Percentiles rank a stretch among this genome's conserved stretches.
phyloP scores from a whole-genome alignment of 371 early-diverging fungal genomes.

The Zopfochytrium polystomum region DNA sequence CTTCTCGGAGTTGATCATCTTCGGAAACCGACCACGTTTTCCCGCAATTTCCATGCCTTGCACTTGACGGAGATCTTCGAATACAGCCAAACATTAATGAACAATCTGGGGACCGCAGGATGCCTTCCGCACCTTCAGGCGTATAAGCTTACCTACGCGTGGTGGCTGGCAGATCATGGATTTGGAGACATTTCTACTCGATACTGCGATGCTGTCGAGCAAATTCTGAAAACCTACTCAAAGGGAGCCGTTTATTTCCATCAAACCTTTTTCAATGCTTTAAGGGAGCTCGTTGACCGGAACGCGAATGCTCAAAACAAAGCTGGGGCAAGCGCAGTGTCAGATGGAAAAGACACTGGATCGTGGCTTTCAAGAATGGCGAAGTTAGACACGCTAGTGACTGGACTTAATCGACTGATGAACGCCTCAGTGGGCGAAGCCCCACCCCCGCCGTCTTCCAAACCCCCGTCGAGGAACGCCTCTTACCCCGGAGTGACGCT shows the following conservation, averaged over 20 bases:
- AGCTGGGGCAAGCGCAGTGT: slow-evolving; percentile 21
- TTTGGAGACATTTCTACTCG: slow-evolving; percentile 64
- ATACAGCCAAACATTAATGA: slow-evolving; percentile 59
- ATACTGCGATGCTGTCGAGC: slow-evolving; percentile 74
- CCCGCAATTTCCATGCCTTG: slow-evolving; percentile 53
- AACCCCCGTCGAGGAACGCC: too few species aligned
- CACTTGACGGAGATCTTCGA: slow-evolving; percentile 80
- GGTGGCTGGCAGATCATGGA: slow-evolving; percentile 78
- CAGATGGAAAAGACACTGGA: slow-evolving; percentile 48
- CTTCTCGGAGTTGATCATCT: slow-evolving; percentile 58
- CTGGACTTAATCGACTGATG: too few species aligned
- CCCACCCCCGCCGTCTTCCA: too few species aligned
- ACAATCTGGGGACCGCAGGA: slow-evolving; percentile 48
- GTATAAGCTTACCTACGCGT: slow-evolving; percentile 80
- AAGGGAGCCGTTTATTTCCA: slow-evolving; percentile 78
- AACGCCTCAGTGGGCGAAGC: too few species aligned
- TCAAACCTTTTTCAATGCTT: slow-evolving; percentile 57
- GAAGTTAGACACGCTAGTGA: too few species aligned
- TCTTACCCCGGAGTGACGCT: too few species aligned
- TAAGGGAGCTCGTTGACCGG: slow-evolving; percentile 50
- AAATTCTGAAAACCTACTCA: slow-evolving; percentile 65
- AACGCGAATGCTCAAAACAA: slow-evolving; percentile 32
- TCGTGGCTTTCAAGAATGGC: slow-evolving; percentile 46
- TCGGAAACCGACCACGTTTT: slow-evolving; percentile 31
- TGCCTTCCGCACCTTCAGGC: slow-evolving; percentile 82